Conservation (phyloP, 2,329 filamentous ascomycete species). For the Cercospora nicotianae region DNA sequence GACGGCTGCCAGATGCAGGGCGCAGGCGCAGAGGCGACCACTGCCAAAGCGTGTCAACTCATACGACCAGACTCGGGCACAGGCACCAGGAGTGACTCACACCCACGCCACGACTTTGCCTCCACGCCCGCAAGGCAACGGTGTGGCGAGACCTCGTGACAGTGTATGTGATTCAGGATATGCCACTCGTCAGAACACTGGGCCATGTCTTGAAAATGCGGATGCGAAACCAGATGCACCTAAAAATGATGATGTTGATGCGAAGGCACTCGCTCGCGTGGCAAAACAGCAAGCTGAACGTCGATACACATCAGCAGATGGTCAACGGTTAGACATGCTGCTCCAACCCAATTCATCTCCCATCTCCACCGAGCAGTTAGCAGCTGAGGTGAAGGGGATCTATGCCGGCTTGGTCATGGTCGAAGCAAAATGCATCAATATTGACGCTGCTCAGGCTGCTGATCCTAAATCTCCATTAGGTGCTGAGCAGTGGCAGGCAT, state of each 20-base stretch:
- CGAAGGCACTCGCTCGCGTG: background rate
- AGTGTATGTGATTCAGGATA: constrained; percentile 7
- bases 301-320: constrained; percentile 13
- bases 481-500: constrained; percentile 77
- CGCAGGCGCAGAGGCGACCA: background rate
- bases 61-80: background rate
- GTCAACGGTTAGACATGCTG: constrained; percentile 23
- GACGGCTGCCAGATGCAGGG: background rate
- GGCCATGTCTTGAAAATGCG: background rate
- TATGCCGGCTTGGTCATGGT: constrained; percentile 84
- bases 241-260: background rate
- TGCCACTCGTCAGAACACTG: constrained; percentile 6
- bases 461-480: constrained; percentile 54
- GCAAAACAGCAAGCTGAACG: background rate
- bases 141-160: background rate
- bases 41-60: background rate
- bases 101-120: background rate
- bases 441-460: constrained; percentile 64
- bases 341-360: constrained; percentile 32
- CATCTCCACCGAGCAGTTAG: constrained; percentile 75
- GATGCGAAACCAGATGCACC: background rate
- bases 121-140: background rate
- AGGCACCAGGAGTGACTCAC: background rate
- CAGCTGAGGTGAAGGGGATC: constrained; percentile 78
- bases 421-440: constrained; percentile 82